A percentile compares a stretch with the other conserved stretches of the same genome.
Conservation (phyloP, 176 grass and related monocot species). For the Triticum aestivum region IWGSC_CS_RefSeq_v2.1 NC_057811.1:182160567-182161066, state of each 20-base stretch:
- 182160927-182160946: conserved; percentile 18
- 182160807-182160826: conserved; percentile 37
- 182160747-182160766: conserved; percentile 40
- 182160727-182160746: conserved; percentile 46
- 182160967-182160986: conserved; percentile 29
- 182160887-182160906: conserved; percentile 13
- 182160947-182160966: conserved; percentile 35
- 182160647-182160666: conserved; percentile 91
- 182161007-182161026: conserved; percentile 18
- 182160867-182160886: conserved; percentile 38
- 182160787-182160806: conserved; percentile 35
- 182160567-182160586: not conserved
- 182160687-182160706: conserved; percentile 69
- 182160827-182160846: conserved; percentile 36
- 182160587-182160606: conserved; percentile 12
- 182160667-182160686: conserved; percentile 99
- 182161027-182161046: conserved; percentile 44
- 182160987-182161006: conserved; percentile 12
- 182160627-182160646: conserved; percentile 57
- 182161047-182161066: conserved; percentile 52
- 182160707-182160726: conserved; percentile 67
- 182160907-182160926: conserved; percentile 29
- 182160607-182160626: not conserved
- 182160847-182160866: conserved; percentile 35
- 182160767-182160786: conserved; percentile 31